Evolutionary conservation across 2,329 filamentous ascomycete genomes (phyloP), one percentile per base, ranked within the genome.

Genomic region (Karstenula rhodostoma): DNA sequence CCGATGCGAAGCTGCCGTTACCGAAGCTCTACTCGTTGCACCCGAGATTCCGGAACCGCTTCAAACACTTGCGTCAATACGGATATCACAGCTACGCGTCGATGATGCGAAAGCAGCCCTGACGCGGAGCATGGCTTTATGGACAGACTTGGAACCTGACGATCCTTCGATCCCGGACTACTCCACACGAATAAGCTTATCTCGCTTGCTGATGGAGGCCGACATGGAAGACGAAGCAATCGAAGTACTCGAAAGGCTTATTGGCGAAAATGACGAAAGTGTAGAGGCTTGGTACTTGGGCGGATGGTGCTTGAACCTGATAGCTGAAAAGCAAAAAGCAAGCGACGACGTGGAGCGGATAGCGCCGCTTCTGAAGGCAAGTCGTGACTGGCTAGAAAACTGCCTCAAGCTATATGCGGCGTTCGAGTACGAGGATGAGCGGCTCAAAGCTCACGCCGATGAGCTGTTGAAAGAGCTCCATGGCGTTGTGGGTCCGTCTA

Each of bases 211-310:
- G 51, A 94, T 99, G 85, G 95, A 98, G 80, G 91, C 93, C 17
- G 89, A 89, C 64, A 87, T 97, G 87, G 90, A 96, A 77, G 86
- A 90, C 53, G 90, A 94, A 63, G 94, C 95, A 0, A 86, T 96
- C 59, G 87, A 91, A 58, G 93, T 98, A 3, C 82, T 97, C 56
- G 92, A 97, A 75, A 84, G 92, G 56, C 82, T 99, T 56, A 87
- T 96, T 42, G 83, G 86, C 37, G 95, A 99, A 75, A 94, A 99
- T 67, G 96, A 99, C 74, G 86, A 91, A 73, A 97, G 94, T 76
- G 91, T 99, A 22, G 95, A 99, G 79, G 91, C 92, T 19, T 97
- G 94, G 93, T 99, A 99, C 80, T 84, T 99, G 5, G 95, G 95
- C 46, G 96, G 95, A 4, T 98, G 94, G 92, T 94, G 93, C 69